Evolutionary conservation across 108 stramenopile species (phyloP).

Genomic region (Cyclostephanos invisitatus): DNA sequence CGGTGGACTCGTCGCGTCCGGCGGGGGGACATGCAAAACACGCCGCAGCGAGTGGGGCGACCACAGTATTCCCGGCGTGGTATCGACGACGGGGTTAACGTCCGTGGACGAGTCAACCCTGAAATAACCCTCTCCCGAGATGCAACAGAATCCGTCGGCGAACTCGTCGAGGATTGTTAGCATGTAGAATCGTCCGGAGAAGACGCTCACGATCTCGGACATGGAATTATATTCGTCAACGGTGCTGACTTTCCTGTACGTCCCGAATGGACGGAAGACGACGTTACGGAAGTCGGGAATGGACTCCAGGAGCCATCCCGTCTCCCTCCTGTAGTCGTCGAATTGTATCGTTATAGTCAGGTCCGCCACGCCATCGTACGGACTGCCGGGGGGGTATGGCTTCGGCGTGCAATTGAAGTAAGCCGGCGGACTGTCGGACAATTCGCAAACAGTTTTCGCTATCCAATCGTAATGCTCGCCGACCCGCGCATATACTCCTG

Average conservation of each 20-base stretch:
- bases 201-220: conserved; percentile 30
- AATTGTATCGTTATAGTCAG: conserved; percentile 33
- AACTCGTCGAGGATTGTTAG: conserved; percentile 44
- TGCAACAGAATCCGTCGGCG: conserved; percentile 48
- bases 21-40: conserved; percentile 28
- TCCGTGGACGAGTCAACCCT: conserved; percentile 32
- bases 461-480: conserved; percentile 50
- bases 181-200: conserved; percentile 37
- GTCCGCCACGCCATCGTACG: conserved; percentile 27
- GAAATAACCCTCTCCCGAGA: conserved; percentile 38
- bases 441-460: conserved; percentile 22
- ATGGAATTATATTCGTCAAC: conserved; percentile 38
- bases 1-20: conserved; percentile 13
- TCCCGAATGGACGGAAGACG: conserved; percentile 33
- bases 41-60: conserved; percentile 33
- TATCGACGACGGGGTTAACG: conserved; percentile 14
- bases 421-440: conserved; percentile 42
- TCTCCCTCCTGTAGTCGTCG: conserved; percentile 35
- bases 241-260: conserved; percentile 22
- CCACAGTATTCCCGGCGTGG: conserved; percentile 42
- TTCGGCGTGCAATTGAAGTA: conserved; percentile 40
- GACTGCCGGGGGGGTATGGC: conserved; percentile 22
- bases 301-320: conserved; percentile 47
- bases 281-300: conserved; percentile 48
- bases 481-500: conserved; percentile 42